A percentile compares a stretch with the other conserved stretches of the same genome.
Conservation (phyloP, 176 grass and related monocot genomes). For the Eragrostis nindensis region DNA sequence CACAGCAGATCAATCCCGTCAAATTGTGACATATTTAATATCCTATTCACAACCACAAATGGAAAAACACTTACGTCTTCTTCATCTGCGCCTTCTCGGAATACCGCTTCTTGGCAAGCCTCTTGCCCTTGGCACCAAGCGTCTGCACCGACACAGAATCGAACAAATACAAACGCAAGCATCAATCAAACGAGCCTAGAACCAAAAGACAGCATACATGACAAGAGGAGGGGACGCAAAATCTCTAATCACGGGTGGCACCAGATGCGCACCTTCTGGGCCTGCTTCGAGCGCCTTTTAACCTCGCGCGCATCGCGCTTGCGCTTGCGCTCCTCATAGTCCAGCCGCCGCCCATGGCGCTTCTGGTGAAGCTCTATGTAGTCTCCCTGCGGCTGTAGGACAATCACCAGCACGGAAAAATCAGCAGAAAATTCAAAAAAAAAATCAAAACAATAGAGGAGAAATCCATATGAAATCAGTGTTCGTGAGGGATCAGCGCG, state of each 20-base stretch:
- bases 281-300: conserved; percentile 57
- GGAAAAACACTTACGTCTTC: conserved; percentile 71
- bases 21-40: not conserved
- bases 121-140: conserved; percentile 85
- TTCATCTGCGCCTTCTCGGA: conserved; percentile 92
- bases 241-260: not conserved
- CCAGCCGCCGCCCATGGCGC: conserved; percentile 76
- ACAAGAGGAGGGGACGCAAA: not conserved
- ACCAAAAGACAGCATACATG: not conserved
- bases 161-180: not conserved
- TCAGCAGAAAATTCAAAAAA: not conserved
- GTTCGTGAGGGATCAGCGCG: not conserved
- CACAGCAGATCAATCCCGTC: not conserved
- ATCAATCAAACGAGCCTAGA: conserved; percentile 17
- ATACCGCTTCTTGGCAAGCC: conserved; percentile 89
- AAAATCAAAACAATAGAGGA: not conserved
- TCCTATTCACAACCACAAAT: not conserved
- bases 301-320: conserved; percentile 84
- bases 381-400: conserved; percentile 85
- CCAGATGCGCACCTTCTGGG: conserved; percentile 52
- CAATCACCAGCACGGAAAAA: conserved; percentile 9
- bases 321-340: conserved; percentile 79
- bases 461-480: not conserved
- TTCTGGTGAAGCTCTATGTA: conserved; percentile 84
- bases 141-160: conserved; percentile 30